Evolutionary conservation across 306 rosid genomes (phyloP), one percentile per base, ranked within the genome.

Genomic region (Myrica gale): DNA sequence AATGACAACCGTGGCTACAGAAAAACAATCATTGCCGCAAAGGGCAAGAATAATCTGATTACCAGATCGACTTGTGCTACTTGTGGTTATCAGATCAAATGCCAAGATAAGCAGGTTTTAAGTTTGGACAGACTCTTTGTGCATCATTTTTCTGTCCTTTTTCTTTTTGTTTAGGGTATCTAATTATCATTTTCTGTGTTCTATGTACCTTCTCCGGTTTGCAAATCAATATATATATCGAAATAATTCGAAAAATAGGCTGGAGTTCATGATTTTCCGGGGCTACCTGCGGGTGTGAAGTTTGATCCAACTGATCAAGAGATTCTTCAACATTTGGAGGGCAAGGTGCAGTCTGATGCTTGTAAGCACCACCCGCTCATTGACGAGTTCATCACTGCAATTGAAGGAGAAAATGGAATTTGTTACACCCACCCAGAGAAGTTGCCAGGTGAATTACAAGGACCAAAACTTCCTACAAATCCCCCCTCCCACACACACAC

Each of bases 231-330:
- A 1, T 9, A 19, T n/a, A 8, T n/a, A 19, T n/a, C 2, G 6
- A 3, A 55, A 55, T 21, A 16, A 52, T 19, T 2, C 37, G 3
- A 9, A 48, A 9, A 57, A 58, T 58, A 50, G 79, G 56, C 82
- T 65, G 71, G 87, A 76, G 72, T 87, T 68, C 81, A 90, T 70
- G 71, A 88, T 66, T 80, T 91, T 71, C 96, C 92, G 57, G 93
- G 96, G 61, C 74, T 91, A 21, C 96, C 96, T 8, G 90, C 93
- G 13, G 93, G 93, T 41, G 96, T 91, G 79, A 91, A 91, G 89
- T 91, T 91, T 86, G 96, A 91, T 82, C 96, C 96, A 4, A 87
- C 92, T 7, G 93, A 91, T 85, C 96, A 91, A 39, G 96, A 89
- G 83, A 85, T 91, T 72, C 89, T 91, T 9, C 87, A 87, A 67